Conservation (phyloP, 129 eudicot genomes). For the Flaveria bidentis region DNA sequence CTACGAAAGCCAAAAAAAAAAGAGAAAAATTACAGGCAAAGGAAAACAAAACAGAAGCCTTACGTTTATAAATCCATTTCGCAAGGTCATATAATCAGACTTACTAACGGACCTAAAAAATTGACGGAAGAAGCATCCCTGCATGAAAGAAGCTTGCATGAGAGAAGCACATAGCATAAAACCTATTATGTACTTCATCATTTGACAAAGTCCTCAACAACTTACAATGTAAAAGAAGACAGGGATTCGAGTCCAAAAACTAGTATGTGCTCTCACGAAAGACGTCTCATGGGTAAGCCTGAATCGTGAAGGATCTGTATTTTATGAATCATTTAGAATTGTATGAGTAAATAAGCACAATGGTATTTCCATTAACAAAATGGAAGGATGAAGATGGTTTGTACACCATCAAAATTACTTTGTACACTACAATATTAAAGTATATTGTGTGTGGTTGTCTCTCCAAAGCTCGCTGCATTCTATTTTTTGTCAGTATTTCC, state of each 20-base stretch:
- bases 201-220: constrained; percentile 22
- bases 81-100: constrained; percentile 83
- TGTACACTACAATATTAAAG: background rate
- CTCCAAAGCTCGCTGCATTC: background rate
- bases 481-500: background rate
- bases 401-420: no score
- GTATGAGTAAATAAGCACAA: background rate
- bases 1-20: background rate
- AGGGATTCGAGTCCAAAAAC: constrained; percentile 73
- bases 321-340: background rate
- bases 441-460: background rate
- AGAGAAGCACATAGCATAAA: background rate
- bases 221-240: constrained; percentile 73
- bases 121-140: constrained; percentile 91
- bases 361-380: constrained; percentile 6
- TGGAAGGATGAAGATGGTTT: background rate
- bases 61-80: constrained; percentile 85
- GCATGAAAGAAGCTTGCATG: constrained; percentile 28
- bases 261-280: constrained; percentile 79
- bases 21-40: background rate
- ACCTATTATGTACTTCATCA: background rate
- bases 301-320: constrained; percentile 83
- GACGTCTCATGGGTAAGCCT: constrained; percentile 87
- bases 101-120: constrained; percentile 69
- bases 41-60: constrained; percentile 28